phyloP scores from a whole-genome alignment of 23 red algal genomes.

The Gracilaria caudata region DNA sequence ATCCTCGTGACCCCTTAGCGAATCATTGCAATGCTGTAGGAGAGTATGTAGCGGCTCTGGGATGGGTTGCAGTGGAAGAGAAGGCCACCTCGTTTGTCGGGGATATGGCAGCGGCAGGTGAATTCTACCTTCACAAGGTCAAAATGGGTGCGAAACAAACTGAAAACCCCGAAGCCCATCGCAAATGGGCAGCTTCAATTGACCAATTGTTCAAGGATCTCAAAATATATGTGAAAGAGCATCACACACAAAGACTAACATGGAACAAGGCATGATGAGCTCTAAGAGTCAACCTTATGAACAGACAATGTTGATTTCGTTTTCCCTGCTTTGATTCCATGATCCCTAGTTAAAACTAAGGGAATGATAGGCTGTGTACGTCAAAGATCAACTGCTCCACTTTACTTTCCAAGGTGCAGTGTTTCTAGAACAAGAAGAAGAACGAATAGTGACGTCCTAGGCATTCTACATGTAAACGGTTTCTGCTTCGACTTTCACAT shows the following conservation, averaged over 20 bases:
- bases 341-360: neutral
- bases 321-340: neutral
- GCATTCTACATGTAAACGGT: too few relatives aligned
- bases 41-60: slow-evolving; percentile 70
- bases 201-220: slow-evolving; percentile 58
- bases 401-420: too few relatives aligned
- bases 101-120: slow-evolving; percentile 69
- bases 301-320: neutral
- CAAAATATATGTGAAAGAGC: slow-evolving; percentile 80
- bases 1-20: slow-evolving; percentile 42
- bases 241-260: slow-evolving; percentile 71
- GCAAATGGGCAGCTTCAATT: slow-evolving; percentile 64
- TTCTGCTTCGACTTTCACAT: too few relatives aligned
- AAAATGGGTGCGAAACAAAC: slow-evolving; percentile 74
- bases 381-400: too few relatives aligned
- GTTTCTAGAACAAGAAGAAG: too few relatives aligned
- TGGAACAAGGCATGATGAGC: slow-evolving; percentile 58
- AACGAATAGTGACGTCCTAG: too few relatives aligned
- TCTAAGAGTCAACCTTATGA: neutral
- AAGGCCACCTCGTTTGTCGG: slow-evolving; percentile 72
- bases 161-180: slow-evolving; percentile 56
- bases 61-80: slow-evolving; percentile 85
- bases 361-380: too few relatives aligned
- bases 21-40: slow-evolving; percentile 80
- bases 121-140: slow-evolving; percentile 78